A percentile compares a stretch with the other conserved stretches of the same genome.
Conservation (phyloP, 176 grass and related monocot genomes). For the Cymbopogon citratus region DNA sequence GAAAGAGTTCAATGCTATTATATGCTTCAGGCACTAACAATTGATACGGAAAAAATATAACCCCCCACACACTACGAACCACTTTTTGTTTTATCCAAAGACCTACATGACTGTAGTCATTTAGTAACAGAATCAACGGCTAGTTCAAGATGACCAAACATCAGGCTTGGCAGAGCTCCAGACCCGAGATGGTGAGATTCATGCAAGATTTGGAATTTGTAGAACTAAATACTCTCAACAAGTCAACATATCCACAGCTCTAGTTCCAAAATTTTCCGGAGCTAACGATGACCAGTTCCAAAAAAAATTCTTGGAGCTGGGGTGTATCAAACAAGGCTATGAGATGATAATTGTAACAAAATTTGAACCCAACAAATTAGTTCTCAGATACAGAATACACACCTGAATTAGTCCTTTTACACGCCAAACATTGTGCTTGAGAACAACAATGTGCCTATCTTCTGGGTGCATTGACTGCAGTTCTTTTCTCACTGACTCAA, state of each 20-base stretch:
- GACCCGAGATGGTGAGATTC: neutral
- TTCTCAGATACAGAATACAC: neutral
- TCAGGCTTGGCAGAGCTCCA: neutral
- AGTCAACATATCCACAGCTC: neutral
- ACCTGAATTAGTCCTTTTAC: conserved; percentile 98
- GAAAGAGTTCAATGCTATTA: neutral
- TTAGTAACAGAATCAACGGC: neutral
- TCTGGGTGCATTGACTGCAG: conserved; percentile 75
- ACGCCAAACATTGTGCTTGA: conserved; percentile 97
- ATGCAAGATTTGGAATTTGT: neutral
- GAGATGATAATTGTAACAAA: neutral
- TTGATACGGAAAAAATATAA: neutral
- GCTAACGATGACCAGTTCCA: neutral
- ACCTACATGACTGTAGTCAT: neutral
- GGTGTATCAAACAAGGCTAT: neutral
- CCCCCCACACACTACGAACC: neutral
- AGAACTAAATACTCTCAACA: neutral
- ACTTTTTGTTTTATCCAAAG: conserved; percentile 15
- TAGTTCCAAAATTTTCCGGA: neutral
- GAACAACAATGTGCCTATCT: conserved; percentile 78
- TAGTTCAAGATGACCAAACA: neutral
- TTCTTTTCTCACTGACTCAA: conserved; percentile 79
- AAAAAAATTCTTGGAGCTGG: neutral
- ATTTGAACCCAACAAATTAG: neutral
- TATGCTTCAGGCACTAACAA: neutral